Evolutionary conservation across 352 stramenopile genomes (phyloP), one percentile per base, ranked within the genome.

Genomic region (Phytophthora litchii): DNA sequence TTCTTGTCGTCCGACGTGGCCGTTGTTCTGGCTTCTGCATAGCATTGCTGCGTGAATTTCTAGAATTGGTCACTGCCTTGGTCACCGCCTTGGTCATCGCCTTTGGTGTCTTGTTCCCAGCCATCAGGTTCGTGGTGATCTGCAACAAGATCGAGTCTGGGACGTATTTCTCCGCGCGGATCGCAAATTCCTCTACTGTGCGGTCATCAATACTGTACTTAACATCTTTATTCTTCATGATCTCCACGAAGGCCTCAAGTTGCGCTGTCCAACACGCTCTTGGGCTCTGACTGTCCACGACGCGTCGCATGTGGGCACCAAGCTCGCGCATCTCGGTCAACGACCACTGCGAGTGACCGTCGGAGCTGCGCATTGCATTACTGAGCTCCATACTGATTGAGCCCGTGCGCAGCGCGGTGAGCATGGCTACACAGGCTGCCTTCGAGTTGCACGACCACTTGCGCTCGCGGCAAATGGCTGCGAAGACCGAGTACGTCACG

Each of bases 311-410:
- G 27, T 62, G 64, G n/a, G 43, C 44, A 1, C 64, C 64, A 6
- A 72, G 46, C 41, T 60, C 58, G 27, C 36, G 58, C 64, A 72
- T 72, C 38, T 72, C 64, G 16, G n/a, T 6, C 16, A 67, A 42
- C 27, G 52, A 51, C 64, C 64, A 72, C 44, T 72, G 64, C 21
- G 48, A 48, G 27, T 20, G 61, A n/a, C 53, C 52, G 17, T 72
- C 58, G 1, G 36, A 45, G 37, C 19, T 68, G 14, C 48, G 51
- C 8, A 27, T 51, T 43, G 41, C 35, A 31, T 40, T 49, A 20
- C 53, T 68, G 32, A 68, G 42, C 25, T 55, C 56, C 42, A 72
- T 72, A 19, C 47, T 61, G 49, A 72, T 57, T 16, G 36, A 23
- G 12, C 58, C 59, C 2, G 52, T 58, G 3, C 58, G 51, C 34